phyloP scores from a whole-genome alignment of 1,284 basidiomycete genomes.

The Sanghuangporus weigelae region DNA sequence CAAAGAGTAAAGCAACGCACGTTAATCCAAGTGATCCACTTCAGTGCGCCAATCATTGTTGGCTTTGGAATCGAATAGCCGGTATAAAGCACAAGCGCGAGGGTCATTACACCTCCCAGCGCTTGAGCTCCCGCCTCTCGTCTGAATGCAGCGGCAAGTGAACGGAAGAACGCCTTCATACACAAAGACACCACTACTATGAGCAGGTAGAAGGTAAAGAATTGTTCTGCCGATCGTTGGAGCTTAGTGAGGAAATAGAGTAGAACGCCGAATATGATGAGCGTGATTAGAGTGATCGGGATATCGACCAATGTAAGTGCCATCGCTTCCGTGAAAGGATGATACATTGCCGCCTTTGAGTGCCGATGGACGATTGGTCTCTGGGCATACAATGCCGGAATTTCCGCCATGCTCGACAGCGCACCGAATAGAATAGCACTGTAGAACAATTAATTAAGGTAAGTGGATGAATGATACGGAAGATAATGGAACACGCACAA shows the following conservation, averaged over 20 bases:
- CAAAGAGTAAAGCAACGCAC: slow-evolving; percentile 23
- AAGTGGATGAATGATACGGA: background rate
- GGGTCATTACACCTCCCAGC: slow-evolving; percentile 45
- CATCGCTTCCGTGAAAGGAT: slow-evolving; percentile 60
- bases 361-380: slow-evolving; percentile 68
- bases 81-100: slow-evolving; percentile 46
- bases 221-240: slow-evolving; percentile 46
- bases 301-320: slow-evolving; percentile 69
- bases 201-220: slow-evolving; percentile 51
- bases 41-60: slow-evolving; percentile 31
- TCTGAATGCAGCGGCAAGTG: slow-evolving; percentile 43
- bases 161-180: slow-evolving; percentile 53
- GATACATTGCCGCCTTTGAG: slow-evolving; percentile 54
- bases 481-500: slow-evolving; percentile 40
- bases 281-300: slow-evolving; percentile 54
- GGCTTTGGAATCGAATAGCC: slow-evolving; percentile 29
- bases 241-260: slow-evolving; percentile 66
- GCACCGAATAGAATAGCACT: slow-evolving; percentile 52
- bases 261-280: slow-evolving; percentile 46
- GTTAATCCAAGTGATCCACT: slow-evolving; percentile 46
- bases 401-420: slow-evolving; percentile 62
- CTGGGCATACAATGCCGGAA: slow-evolving; percentile 65
- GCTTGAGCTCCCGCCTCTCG: slow-evolving; percentile 39
- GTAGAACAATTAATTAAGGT: background rate
- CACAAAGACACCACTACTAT: slow-evolving; percentile 37